Evolutionary conservation across 768 basidiomycete species (phyloP), one percentile per base, ranked within the genome.

Genomic region (Chlorophyllum brunneum): DNA sequence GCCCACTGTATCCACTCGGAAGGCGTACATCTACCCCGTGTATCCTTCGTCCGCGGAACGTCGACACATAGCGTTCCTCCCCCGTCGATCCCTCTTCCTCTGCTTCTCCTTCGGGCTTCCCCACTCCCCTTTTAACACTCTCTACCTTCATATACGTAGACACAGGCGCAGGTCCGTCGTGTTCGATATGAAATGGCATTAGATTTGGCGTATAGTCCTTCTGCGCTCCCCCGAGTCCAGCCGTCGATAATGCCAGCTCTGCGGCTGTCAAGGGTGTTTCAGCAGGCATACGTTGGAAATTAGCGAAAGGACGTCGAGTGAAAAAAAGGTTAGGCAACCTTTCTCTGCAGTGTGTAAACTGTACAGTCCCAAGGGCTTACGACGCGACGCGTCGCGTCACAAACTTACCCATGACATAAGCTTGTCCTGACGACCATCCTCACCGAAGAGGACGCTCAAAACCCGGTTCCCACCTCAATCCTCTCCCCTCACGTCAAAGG

Each of bases 141-240:
- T 56, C 48, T 9, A 43, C 66, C 22, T 64, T 63, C 65, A 92
- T 83, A 65, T 84, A 93, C 4, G 85, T 84, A 3, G 85, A 85
- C 15, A 92, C 71, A 4, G 84, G 82, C 1, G 90, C 89, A 16
- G 77, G 75, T 0, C 91, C 91, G 8, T 76, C 72, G 65, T 90
- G 81, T 10, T 74, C 67, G 41, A 92, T 82, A 58, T 86, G 82
- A 56, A 94, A 93, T 4, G 91, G 91, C 87, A 94, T 90, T 26
- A 94, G 75, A 61, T 83, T 76, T 1, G 87, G 88, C 2, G 68
- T 71, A 41, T 79, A 81, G 63, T 53, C 51, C 22, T 18, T 34
- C n/a, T n/a, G n/a, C 23, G 31, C 16, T 27, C 26, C 27, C 16
- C 27, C 50, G 18, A 43, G 40, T 18, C 26, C 54, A 23, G 26